Evolutionary conservation across 805 yeast genomes (phyloP).

Genomic region (Candida sonorensis): DNA sequence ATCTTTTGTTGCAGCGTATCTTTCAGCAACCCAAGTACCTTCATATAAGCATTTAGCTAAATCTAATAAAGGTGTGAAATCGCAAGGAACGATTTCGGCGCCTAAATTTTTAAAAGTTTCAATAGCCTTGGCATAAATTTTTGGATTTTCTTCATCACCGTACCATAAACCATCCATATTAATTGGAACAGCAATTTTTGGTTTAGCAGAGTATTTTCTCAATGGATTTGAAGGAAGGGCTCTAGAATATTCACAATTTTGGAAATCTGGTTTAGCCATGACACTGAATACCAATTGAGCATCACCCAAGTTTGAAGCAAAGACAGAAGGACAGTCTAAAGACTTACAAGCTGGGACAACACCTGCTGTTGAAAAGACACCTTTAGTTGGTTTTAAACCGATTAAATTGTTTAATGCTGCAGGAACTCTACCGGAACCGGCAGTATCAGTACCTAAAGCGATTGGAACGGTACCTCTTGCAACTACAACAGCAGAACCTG

Average conservation of each 20-base stretch:
- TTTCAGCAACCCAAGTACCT: slow-evolving; percentile 98
- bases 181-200: slow-evolving; percentile 73
- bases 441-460: slow-evolving; percentile 93
- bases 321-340: slow-evolving; percentile 85
- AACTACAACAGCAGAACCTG: slow-evolving; percentile 92
- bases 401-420: slow-evolving; percentile 88
- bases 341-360: slow-evolving; percentile 98
- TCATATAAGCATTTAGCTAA: slow-evolving; percentile 87
- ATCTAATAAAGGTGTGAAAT: slow-evolving; percentile 70
- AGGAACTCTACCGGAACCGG: slow-evolving; percentile 97
- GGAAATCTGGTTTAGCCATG: slow-evolving; percentile 64
- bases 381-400: slow-evolving; percentile 90
- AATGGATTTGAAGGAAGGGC: slow-evolving; percentile 62
- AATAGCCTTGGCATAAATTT: slow-evolving; percentile 57
- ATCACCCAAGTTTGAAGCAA: slow-evolving; percentile 69
- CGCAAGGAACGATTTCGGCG: slow-evolving; percentile 52
- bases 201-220: slow-evolving; percentile 47
- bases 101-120: slow-evolving; percentile 44
- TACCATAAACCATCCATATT: slow-evolving; percentile 58
- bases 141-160: slow-evolving; percentile 74
- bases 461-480: slow-evolving; percentile 86
- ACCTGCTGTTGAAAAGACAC: slow-evolving; percentile 79
- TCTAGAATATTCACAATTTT: slow-evolving; percentile 75
- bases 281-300: slow-evolving; percentile 73
- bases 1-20: slow-evolving; percentile 76